A percentile compares a stretch with the other conserved stretches of the same genome.
Evolutionary conservation across 202 grass and related monocot genomes (phyloP).

Genomic region (Elaeis oleifera): DNA sequence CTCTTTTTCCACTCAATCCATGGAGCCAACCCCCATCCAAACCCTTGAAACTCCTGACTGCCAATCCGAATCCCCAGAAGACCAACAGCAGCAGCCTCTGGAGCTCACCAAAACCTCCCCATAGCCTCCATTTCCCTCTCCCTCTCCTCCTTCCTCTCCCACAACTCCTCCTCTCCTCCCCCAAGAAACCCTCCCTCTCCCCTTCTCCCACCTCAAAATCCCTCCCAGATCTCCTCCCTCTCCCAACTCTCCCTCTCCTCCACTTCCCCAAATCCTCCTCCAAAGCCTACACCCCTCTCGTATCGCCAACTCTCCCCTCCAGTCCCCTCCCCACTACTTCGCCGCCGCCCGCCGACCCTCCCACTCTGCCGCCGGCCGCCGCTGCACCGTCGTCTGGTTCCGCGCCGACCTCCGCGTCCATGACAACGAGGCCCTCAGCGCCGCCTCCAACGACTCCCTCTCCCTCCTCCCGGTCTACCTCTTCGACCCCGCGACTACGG

Average conservation of each 20-base stretch:
- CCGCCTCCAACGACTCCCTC: constrained; percentile 15
- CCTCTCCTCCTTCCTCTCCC: not conserved
- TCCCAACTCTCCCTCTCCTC: constrained; percentile 16
- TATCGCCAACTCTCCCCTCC: constrained; percentile 2
- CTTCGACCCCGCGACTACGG: constrained; percentile 22
- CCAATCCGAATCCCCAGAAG: too few species aligned
- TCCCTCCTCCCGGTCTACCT: constrained; percentile 14
- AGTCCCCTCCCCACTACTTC: constrained; percentile 1
- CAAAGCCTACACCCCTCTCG: not conserved
- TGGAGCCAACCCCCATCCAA: not conserved
- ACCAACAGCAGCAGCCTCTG: too few species aligned
- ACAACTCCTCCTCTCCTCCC: not conserved
- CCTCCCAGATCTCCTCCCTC: constrained; percentile 13
- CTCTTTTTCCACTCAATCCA: not conserved
- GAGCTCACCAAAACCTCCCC: not conserved
- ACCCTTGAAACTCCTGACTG: too few species aligned
- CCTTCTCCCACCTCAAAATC: constrained; percentile 14
- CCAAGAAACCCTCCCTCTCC: not conserved
- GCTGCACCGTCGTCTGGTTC: constrained; percentile 21
- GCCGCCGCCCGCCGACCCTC: not conserved
- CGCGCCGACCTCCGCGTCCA: constrained; percentile 19
- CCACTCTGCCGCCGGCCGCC: not conserved
- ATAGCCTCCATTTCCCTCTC: constrained; percentile 7
- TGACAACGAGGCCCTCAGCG: constrained; percentile 12
- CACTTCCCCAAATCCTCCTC: constrained; percentile 1